Percentiles rank a stretch among this genome's conserved stretches.
Conservation (phyloP, 352 stramenopile genomes). For the Pythium phragmitis region DNA sequence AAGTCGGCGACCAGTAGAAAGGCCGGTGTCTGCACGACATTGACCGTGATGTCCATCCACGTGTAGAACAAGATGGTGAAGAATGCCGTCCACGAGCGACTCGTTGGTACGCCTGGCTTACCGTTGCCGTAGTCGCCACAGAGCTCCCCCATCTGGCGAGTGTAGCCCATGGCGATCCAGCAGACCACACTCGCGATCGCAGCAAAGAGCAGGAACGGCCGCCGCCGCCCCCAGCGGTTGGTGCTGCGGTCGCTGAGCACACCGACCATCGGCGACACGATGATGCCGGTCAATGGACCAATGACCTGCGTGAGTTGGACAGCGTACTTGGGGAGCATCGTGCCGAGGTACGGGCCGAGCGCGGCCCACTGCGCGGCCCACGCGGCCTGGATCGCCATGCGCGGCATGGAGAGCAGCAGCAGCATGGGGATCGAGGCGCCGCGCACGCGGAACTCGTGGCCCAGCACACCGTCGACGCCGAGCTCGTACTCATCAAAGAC, state of each 20-base stretch:
- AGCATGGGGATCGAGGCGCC: conserved; percentile 32
- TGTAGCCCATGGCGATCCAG: conserved; percentile 31
- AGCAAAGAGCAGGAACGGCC: conserved; percentile 24
- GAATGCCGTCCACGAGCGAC: conserved; percentile 45
- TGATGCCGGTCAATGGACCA: conserved; percentile 45
- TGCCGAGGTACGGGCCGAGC: conserved; percentile 50
- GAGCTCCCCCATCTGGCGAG: conserved; percentile 22
- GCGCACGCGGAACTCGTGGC: too few species aligned
- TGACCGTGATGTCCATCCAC: conserved; percentile 34
- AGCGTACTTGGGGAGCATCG: conserved; percentile 41
- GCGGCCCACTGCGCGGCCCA: conserved; percentile 60
- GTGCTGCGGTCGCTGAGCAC: conserved; percentile 30
- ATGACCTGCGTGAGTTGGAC: conserved; percentile 57
- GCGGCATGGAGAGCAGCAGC: conserved; percentile 49
- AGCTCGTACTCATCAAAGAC: too few species aligned
- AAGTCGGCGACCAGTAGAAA: conserved; percentile 60
- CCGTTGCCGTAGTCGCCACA: conserved; percentile 26
- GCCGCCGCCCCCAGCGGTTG: conserved; percentile 24
- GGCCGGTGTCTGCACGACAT: too few species aligned
- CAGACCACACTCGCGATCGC: conserved; percentile 26
- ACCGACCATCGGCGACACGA: conserved; percentile 44
- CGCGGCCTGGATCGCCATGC: conserved; percentile 53
- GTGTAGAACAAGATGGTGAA: conserved; percentile 44
- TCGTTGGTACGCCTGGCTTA: conserved; percentile 29
- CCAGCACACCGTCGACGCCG: too few species aligned